Evolutionary conservation across 495 filamentous ascomycete species (phyloP), one percentile per base, ranked within the genome.

Genomic region (Penicillium herquei): DNA sequence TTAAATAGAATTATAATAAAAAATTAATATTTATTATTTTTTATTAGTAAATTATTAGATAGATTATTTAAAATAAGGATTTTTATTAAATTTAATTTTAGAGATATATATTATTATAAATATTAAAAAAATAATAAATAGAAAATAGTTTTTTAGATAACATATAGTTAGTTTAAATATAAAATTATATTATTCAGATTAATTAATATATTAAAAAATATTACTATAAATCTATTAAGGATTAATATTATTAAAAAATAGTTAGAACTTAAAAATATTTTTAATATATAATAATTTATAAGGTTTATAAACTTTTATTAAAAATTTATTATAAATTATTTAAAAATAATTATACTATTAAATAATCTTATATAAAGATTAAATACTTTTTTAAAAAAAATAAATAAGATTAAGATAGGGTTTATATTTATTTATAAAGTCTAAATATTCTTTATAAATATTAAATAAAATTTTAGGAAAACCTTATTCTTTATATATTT

Each of bases 251-350:
- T 51, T 40, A 37, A 40, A 26, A 6, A 37, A 21, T 7, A 35
- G 7, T n/a, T n/a, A 21, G 17, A n/a, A 49, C 31, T n/a, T 39
- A 26, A 47, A 31, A 6, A 6, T 47, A 47, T 47, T 32, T 47
- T 14, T 47, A 47, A 31, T 47, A 47, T 47, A 17, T 49, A 46
- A 17, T 7, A 12, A 8, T 41, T 51, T 51, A 40, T 49, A 35
- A 49, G 11, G 3, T 35, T 49, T 49, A 34, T 13, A 32, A 49
- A 49, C 31, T 49, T 35, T 17, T 43, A 43, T 43, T 17, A 43
- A 6, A 17, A 43, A 7, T 43, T 43, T 43, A 43, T 34, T 37
- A 16, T 9, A 49, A 2, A 34, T 10, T 34, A 35, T 37, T 34
- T 7, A 32, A 49, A 37, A 17, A 16, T 34, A 13, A 49, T 11